phyloP scores from a whole-genome alignment of 1,284 basidiomycete genomes.

The Fomitopsis pinicola region DNA sequence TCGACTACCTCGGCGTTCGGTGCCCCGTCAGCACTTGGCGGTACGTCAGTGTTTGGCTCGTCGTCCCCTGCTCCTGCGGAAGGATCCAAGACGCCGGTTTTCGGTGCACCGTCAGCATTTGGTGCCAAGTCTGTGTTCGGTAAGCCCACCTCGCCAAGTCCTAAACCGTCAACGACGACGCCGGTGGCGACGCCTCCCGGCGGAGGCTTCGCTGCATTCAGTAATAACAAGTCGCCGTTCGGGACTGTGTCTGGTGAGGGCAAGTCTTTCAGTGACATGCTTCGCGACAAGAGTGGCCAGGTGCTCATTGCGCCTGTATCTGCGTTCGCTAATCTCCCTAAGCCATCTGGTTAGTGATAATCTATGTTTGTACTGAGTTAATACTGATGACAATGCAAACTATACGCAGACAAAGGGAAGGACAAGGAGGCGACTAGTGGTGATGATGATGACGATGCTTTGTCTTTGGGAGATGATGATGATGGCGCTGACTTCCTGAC shows the following conservation, averaged over 20 bases:
- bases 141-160: slow-evolving; percentile 15
- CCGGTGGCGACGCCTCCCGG: slow-evolving; percentile 30
- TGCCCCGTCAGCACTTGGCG: slow-evolving; percentile 6
- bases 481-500: background rate
- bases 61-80: slow-evolving; percentile 10
- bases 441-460: slow-evolving; percentile 14
- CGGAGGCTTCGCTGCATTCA: slow-evolving; percentile 35
- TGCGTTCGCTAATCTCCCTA: slow-evolving; percentile 14
- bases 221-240: slow-evolving; percentile 40
- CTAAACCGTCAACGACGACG: slow-evolving; percentile 3
- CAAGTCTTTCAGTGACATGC: slow-evolving; percentile 38
- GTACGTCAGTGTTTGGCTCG: background rate
- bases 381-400: background rate
- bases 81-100: slow-evolving; percentile 24
- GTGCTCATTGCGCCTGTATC: slow-evolving; percentile 19
- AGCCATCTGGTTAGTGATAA: background rate
- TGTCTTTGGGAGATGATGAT: slow-evolving; percentile 9
- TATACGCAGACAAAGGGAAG: background rate
- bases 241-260: slow-evolving; percentile 30
- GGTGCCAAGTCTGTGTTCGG: slow-evolving; percentile 27
- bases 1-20: slow-evolving; percentile 16
- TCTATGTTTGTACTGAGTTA: background rate
- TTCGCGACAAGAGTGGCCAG: slow-evolving; percentile 27
- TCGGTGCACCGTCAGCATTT: slow-evolving; percentile 36
- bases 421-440: background rate